Evolutionary conservation across 768 basidiomycete species (phyloP), one percentile per base, ranked within the genome.

Genomic region (Suillus alpinus): DNA sequence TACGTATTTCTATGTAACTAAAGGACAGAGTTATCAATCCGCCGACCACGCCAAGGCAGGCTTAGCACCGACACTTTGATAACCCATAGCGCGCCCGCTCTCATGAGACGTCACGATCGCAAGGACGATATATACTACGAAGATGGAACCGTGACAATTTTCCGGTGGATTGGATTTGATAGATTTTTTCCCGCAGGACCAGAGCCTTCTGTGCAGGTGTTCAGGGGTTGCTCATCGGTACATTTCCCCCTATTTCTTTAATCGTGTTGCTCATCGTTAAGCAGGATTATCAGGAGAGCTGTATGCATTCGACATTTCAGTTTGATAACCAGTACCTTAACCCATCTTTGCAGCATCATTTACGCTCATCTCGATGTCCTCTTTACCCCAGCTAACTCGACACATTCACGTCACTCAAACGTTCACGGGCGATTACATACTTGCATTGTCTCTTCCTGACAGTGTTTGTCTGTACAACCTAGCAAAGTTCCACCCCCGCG

Each of bases 221-320:
- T 86, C 66, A 76, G 84, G 62, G 87, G 87, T 20, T 85, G 84
- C 62, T 79, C 82, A 52, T 85, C 86, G 53, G 89, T 91, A 72
- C 36, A 85, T 72, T 55, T 37, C 50, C 6, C 34, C 1, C 23
- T 14, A 8, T 58, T 50, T 53, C 23, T 47, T 47, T 16, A 2
- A 3, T 44, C 9, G 43, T 20, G 16, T 52, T 43, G 31, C 59
- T 67, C 50, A 65, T 57, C 3, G 3, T 41, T 40, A 37, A 13
- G 41, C 49, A 92, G 89, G 91, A 92, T 69, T 91, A 86, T 67
- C 86, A 85, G 66, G 87, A 91, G 66, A 91, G 88, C 70, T 80
- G 91, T 91, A 68, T 68, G 86, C 68, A 1, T 41, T 41, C 50
- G 39, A 50, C 4, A 40, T 58, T 52, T 47, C n/a, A 4, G n/a